phyloP scores from a whole-genome alignment of 2,329 filamentous ascomycete species.

The Thyridium curvatum region DNA sequence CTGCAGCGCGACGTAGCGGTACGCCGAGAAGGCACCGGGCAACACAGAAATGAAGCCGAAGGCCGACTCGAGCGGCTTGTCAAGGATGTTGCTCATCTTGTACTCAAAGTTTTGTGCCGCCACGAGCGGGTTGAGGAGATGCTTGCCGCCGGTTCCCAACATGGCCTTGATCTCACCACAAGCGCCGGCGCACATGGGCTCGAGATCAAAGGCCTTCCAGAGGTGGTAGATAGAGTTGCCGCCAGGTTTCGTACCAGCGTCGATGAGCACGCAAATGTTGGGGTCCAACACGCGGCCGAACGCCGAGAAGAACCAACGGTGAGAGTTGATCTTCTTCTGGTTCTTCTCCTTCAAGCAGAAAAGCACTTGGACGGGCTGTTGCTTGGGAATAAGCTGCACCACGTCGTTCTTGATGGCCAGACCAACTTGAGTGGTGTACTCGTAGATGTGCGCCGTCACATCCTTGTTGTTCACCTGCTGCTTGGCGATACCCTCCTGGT shows the following conservation, averaged over 20 bases:
- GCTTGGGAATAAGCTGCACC: constrained; percentile 76
- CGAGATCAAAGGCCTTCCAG: constrained; percentile 97
- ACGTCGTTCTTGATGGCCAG: constrained; percentile 86
- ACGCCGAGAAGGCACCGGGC: constrained; percentile 96
- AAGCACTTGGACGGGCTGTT: constrained; percentile 89
- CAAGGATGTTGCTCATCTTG: constrained; percentile 99
- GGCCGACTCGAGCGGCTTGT: constrained; percentile 93
- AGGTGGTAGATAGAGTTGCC: constrained; percentile 94
- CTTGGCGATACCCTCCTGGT: constrained; percentile 97
- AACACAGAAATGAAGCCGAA: constrained; percentile 98
- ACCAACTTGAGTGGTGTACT: constrained; percentile 83
- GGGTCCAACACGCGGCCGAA: constrained; percentile 89
- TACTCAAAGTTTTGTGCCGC: constrained; percentile 99
- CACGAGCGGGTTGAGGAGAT: constrained; percentile 86
- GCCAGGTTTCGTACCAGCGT: constrained; percentile 92
- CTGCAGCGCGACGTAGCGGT: constrained; percentile 88
- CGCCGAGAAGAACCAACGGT: constrained; percentile 98
- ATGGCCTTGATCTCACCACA: constrained; percentile 99
- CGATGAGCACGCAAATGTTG: constrained; percentile 93
- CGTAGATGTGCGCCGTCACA: constrained; percentile 96
- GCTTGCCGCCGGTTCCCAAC: constrained; percentile 65
- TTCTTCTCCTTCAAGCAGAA: constrained; percentile 99
- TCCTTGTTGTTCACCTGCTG: constrained; percentile 96
- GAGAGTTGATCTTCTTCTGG: constrained; percentile 99
- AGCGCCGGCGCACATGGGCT: constrained; percentile 94